phyloP scores from a whole-genome alignment of 352 stramenopile species.

The Pilasporangium apinafurcum region DNA sequence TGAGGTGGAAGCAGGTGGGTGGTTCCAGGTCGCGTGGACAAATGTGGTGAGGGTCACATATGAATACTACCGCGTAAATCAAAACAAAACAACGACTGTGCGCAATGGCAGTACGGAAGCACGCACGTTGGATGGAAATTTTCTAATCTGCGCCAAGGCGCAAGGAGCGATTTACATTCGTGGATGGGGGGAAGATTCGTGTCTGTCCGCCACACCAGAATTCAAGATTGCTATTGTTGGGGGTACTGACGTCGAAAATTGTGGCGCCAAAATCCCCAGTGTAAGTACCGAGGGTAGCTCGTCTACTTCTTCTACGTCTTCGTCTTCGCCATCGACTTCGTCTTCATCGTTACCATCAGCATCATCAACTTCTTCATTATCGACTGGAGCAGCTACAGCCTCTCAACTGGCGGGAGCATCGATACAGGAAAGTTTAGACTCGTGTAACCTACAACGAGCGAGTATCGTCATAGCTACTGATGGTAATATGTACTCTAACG shows the following conservation, averaged over 20 bases:
- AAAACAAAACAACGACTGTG: conserved; percentile 31
- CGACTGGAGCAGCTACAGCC: neutral
- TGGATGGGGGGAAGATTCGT: conserved; percentile 31
- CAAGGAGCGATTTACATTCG: conserved; percentile 19
- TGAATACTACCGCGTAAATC: conserved; percentile 17
- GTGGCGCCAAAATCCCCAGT: conserved; percentile 3
- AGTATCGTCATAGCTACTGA: conserved; percentile 9
- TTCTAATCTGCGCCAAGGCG: conserved; percentile 28
- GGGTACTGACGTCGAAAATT: conserved; percentile 6
- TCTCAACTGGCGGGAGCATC: neutral
- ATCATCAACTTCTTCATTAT: too few species aligned
- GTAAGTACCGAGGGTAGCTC: neutral
- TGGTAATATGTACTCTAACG: neutral
- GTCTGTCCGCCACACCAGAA: conserved; percentile 10
- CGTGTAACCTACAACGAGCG: conserved; percentile 28
- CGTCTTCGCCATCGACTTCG: too few species aligned
- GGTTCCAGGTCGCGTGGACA: conserved; percentile 22
- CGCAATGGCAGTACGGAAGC: conserved; percentile 22
- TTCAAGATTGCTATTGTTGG: conserved; percentile 5
- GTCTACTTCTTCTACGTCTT: too few species aligned
- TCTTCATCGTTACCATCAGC: too few species aligned
- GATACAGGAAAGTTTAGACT: too few species aligned
- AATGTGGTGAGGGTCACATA: conserved; percentile 30
- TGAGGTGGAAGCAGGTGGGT: conserved; percentile 33
- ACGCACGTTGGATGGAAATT: conserved; percentile 9